A percentile compares a stretch with the other conserved stretches of the same genome.
Conservation (phyloP, 192 early-diverging fungal species). For the Coemansia sp. region DNA sequence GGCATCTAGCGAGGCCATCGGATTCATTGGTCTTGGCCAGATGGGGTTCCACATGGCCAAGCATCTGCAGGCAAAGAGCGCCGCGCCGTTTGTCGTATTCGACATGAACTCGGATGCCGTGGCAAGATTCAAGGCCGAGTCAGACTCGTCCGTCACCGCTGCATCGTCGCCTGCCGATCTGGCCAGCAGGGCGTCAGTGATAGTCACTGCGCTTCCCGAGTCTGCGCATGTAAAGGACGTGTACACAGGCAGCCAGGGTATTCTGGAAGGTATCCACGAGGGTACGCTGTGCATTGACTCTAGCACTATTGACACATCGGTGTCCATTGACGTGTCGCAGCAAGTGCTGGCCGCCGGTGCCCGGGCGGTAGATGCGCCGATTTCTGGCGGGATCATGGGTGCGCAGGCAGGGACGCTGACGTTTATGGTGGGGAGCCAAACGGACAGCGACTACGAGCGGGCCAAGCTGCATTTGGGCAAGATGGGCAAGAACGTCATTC, state of each 20-base stretch:
- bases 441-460: slow-evolving; percentile 55
- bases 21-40: slow-evolving; percentile 80
- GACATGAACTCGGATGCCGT: slow-evolving; percentile 62
- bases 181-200: slow-evolving; percentile 63
- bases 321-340: slow-evolving; percentile 67
- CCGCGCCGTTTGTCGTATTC: slow-evolving; percentile 62
- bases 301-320: slow-evolving; percentile 85
- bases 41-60: slow-evolving; percentile 92
- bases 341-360: slow-evolving; percentile 59
- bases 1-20: slow-evolving; percentile 6
- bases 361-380: slow-evolving; percentile 83
- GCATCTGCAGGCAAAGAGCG: slow-evolving; percentile 66
- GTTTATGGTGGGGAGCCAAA: slow-evolving; percentile 89
- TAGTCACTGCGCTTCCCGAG: slow-evolving; percentile 91
- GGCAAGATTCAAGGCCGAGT: slow-evolving; percentile 51
- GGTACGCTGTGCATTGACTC: slow-evolving; percentile 75
- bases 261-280: slow-evolving; percentile 53
- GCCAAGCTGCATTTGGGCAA: slow-evolving; percentile 58
- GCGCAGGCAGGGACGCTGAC: slow-evolving; percentile 87
- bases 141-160: slow-evolving; percentile 24
- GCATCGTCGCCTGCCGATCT: slow-evolving; percentile 68
- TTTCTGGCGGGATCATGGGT: slow-evolving; percentile 88
- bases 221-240: slow-evolving; percentile 74
- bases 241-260: slow-evolving; percentile 72
- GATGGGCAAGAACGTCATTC: slow-evolving; percentile 90